Base-by-base conservation (phyloP, 257 asterid species). In the Jacaranda mimosifolia region DNA sequence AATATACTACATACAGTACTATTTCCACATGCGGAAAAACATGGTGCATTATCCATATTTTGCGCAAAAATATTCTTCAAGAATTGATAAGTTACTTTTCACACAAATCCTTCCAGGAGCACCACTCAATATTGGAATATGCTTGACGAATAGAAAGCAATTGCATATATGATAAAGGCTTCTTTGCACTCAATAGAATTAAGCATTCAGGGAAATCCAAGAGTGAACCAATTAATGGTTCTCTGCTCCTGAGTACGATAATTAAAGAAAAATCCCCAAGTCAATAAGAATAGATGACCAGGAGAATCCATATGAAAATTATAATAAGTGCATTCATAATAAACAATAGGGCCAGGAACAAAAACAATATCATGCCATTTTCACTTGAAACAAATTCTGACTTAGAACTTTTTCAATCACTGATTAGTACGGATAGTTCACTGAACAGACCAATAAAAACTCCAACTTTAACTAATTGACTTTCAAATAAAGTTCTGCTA, bases 181-280 rank as follows among this genome's bases (percentile, higher is more conserved):
- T 85, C 93, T 84, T 85, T 82, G 86, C 83, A 80, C 81, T 74
- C 85, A 84, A 79, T 63, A 82, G 90, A 80, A 78, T 77, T 75
- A 83, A 83, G 85, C 84, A 81, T 67, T 82, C 81, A 76, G 84
- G 80, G 70, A 79, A 76, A 77, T 91, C 91, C 89, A 80, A 87
- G 84, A 85, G 83, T 51, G 87, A 88, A 77, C 89, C 87, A 86
- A 81, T 77, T 84, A 84, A 83, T 82, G 85, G 87, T 83, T 86
- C 86, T 86, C 91, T 83, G 88, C 83, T 82, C 93, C 97, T 90
- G 97, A 89, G 91, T 83, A 86, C 59, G 85, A 89, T 83, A 75
- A 55, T 81, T 83, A 87, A 79, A 83, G 84, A 78, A 84, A 77
- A 86, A 67, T 78, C 59, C 78, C 52, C 82, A 80, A 71, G 92